Evolutionary conservation across 768 basidiomycete species (phyloP).

Genomic region (Leccinum aurantiacum): DNA sequence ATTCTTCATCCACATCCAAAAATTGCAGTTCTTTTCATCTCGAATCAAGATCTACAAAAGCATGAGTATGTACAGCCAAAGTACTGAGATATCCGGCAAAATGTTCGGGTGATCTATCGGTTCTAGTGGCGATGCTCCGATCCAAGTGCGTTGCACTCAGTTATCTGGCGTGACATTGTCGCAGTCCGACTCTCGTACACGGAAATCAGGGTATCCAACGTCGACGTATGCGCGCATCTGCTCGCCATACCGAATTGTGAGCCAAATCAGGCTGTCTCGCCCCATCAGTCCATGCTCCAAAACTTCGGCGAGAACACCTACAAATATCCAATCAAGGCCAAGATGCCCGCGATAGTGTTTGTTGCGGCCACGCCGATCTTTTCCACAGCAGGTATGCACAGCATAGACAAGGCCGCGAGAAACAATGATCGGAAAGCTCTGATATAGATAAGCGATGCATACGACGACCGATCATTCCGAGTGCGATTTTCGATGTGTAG

Average conservation of each 20-base stretch:
- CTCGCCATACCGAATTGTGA: conserved; percentile 56
- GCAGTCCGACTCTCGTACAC: background rate
- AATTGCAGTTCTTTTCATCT: too few species aligned
- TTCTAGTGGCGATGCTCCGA: background rate
- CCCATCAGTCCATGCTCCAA: background rate
- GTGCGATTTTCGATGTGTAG: background rate
- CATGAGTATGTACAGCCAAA: too few species aligned
- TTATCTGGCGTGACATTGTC: background rate
- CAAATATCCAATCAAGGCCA: conserved; percentile 54
- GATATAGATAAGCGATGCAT: background rate
- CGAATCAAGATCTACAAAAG: too few species aligned
- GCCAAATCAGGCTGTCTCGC: conserved; percentile 45
- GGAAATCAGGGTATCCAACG: conserved; percentile 48
- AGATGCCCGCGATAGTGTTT: conserved; percentile 43
- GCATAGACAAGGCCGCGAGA: conserved; percentile 11
- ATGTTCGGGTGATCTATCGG: background rate
- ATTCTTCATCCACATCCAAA: too few species aligned
- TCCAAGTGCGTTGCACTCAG: background rate
- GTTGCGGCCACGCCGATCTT: conserved; percentile 51
- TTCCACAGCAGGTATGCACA: conserved; percentile 45
- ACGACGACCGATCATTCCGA: background rate
- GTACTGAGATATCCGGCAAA: background rate
- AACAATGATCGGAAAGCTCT: conserved; percentile 28
- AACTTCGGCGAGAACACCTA: conserved; percentile 33
- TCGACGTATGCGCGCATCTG: conserved; percentile 57